A percentile compares a stretch with the other conserved stretches of the same genome.
Conservation (phyloP, 2,329 filamentous ascomycete species). For the Paraphaeosphaeria minitans region DNA sequence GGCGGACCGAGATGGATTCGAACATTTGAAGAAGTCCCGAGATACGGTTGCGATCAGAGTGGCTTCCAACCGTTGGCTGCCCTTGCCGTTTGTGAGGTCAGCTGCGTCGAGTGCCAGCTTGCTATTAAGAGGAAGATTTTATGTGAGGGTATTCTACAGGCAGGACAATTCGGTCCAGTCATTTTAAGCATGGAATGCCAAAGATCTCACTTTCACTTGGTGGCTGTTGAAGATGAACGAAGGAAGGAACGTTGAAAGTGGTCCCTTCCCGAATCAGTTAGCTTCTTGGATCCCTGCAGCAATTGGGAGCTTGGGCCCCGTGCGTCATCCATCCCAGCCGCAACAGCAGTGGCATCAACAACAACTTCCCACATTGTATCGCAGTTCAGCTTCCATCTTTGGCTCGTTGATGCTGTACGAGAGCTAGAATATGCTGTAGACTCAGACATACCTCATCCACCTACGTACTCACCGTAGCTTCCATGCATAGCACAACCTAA, state of each 20-base stretch:
- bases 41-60: neutral
- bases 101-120: neutral
- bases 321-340: constrained; percentile 4
- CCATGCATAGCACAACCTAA: neutral
- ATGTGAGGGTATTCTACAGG: too few species aligned
- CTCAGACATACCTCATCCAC: neutral
- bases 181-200: neutral
- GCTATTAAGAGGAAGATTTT: too few species aligned
- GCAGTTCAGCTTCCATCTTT: neutral
- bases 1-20: neutral
- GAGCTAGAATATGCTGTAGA: neutral
- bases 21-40: neutral
- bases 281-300: constrained; percentile 7
- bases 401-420: neutral
- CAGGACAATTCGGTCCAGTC: too few species aligned
- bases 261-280: constrained; percentile 3
- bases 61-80: neutral
- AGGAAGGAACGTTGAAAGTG: neutral
- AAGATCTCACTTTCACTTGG: neutral
- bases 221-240: neutral
- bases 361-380: neutral
- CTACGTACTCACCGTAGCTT: neutral
- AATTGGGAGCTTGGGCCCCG: constrained; percentile 9
- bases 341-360: constrained; percentile 4
- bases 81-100: constrained; percentile 6